These are phyloP conservation scores for Lactarius psammicola DNA, from an alignment of 768 basidiomycete species.

Conservation along the genomic window DNA sequence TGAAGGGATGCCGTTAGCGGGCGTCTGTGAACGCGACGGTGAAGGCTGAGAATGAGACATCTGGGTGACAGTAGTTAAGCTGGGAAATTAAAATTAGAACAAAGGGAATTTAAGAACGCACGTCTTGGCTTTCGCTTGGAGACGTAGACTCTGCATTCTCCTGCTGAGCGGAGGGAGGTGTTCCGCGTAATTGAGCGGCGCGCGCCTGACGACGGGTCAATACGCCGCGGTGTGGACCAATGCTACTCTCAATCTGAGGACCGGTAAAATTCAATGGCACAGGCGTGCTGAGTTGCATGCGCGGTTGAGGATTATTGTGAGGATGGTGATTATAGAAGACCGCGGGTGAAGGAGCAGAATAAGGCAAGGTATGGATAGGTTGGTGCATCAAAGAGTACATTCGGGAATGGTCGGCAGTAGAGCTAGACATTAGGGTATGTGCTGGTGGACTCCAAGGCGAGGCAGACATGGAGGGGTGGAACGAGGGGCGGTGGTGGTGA, in stretches of 20 bases:
- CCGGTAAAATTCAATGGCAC: constrained; percentile 25
- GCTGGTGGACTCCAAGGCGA: constrained; percentile 32
- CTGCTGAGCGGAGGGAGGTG: constrained; percentile 12
- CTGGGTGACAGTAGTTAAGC: constrained; percentile 15
- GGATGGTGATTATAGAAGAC: constrained; percentile 26
- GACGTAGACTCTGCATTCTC: constrained; percentile 11
- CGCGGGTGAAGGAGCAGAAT: constrained; percentile 27
- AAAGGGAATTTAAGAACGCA: constrained; percentile 16
- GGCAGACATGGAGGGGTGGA: constrained; percentile 24
- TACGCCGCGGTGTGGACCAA: constrained; percentile 28
- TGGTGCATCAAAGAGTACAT: constrained; percentile 31
- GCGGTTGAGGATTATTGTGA: constrained; percentile 17
- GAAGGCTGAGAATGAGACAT: constrained; percentile 10
- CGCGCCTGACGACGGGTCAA: constrained; percentile 29
- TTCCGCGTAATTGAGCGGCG: constrained; percentile 23
- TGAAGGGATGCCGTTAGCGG: constrained; percentile 24
- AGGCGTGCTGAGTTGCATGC: constrained; percentile 23
- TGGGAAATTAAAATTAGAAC: constrained; percentile 5
- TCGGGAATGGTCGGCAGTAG: constrained; percentile 28
- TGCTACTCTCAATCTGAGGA: constrained; percentile 27
- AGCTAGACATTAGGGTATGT: constrained; percentile 27
- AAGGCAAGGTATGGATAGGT: constrained; percentile 30
- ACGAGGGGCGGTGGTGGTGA: constrained; percentile 28
- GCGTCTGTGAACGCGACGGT: constrained; percentile 26
- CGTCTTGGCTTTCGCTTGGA: constrained; percentile 26